Conservation (phyloP, 148 eudicot species). For the Heliosperma pusillum region DNA sequence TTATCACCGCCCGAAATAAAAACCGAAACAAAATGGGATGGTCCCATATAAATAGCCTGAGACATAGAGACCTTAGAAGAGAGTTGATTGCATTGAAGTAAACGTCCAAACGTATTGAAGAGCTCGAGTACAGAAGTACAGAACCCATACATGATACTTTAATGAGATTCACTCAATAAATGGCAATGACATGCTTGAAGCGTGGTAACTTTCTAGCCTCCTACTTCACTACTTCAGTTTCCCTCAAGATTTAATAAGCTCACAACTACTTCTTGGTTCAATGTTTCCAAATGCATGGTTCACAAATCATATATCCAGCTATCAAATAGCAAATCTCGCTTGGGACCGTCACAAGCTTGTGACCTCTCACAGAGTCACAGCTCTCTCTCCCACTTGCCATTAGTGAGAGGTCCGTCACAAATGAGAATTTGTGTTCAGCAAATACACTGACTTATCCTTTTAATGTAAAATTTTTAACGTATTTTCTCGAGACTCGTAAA, state of each 20-base stretch:
- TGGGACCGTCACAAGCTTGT: too few relatives aligned
- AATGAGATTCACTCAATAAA: background rate
- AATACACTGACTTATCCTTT: too few relatives aligned
- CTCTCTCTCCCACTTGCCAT: too few relatives aligned
- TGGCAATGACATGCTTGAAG: background rate
- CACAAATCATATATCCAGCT: background rate
- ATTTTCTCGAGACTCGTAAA: too few relatives aligned
- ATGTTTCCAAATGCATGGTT: constrained; percentile 11
- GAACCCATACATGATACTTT: background rate
- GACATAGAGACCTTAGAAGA: background rate
- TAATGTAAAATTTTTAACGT: too few relatives aligned
- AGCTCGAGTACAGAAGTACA: background rate
- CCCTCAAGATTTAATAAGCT: background rate
- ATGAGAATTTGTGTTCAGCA: too few relatives aligned
- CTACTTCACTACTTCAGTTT: background rate
- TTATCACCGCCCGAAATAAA: too few relatives aligned
- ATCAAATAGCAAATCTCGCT: too few relatives aligned
- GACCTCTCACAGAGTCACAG: too few relatives aligned
- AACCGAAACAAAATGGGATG: background rate
- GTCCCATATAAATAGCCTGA: background rate
- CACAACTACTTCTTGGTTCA: constrained; percentile 11
- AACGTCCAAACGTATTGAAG: constrained; percentile 1
- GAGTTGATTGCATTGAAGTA: background rate
- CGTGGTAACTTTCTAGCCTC: constrained; percentile 13
- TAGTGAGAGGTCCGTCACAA: too few relatives aligned